Evolutionary conservation across 2,329 filamentous ascomycete genomes (phyloP), one percentile per base, ranked within the genome.

Genomic region (Talaromyces sp.): DNA sequence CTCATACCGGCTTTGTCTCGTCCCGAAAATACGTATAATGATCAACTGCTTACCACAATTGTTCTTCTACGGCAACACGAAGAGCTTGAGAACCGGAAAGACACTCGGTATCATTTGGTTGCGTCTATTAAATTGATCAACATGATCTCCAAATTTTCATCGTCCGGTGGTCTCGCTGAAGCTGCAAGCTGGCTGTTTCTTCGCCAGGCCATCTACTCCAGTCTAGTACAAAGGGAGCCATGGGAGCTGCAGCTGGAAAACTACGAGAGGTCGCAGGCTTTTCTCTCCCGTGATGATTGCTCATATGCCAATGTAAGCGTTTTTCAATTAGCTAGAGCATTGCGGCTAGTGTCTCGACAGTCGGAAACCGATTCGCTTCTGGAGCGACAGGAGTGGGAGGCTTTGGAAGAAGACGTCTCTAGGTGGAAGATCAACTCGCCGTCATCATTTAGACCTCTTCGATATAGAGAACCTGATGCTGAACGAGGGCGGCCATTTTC

Each of bases 141-240:
- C 36, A 71, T 72, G 1, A 69, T 77, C 10, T 73, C 74, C 1
- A 70, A 67, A 2, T 75, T 76, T 57, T 74, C 73, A 5, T 71
- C 71, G 1, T 75, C 72, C 0, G 74, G 75, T n/a, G 75, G 75
- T 6, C 64, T 77, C 3, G 71, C 72, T 0, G 75, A 77, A 60
- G 73, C 74, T 9, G 73, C 74, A n/a, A 73, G 72, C 22, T 77
- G 75, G 75, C 67, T 76, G 22, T 73, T 72, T 28, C 64, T 77
- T 1, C 69, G 75, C n/a, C 72, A 77, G 58, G 73, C 76, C 58
- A 74, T 77, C 17, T 76, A 76, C 59, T 66, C 75, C 9, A 72
- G 72, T 0, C 66, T 77, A 13, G 71, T 68, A 7, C 69, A 69
- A n/a, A 70, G 72, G 39, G 66, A 69, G 32, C 72, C 72, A 9